Percentiles rank a stretch among this genome's conserved stretches.
Conservation (phyloP, 495 filamentous ascomycete species). For the Tuber indicum region DNA sequence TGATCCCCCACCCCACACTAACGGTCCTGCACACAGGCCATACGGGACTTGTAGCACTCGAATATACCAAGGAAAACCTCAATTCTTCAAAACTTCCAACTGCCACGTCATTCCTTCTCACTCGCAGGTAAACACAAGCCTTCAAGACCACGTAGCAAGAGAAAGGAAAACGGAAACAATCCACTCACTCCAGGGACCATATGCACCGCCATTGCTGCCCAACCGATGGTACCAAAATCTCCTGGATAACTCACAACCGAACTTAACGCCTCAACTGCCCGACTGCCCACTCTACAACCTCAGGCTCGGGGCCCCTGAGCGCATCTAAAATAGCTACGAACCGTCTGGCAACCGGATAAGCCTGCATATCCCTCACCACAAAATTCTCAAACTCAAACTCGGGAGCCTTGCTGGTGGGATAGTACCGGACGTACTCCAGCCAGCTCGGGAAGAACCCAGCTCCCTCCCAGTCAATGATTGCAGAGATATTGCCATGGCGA, state of each 20-base stretch:
- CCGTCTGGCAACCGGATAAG: neutral
- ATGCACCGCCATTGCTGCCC: neutral
- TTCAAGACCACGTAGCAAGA: neutral
- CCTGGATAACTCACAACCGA: neutral
- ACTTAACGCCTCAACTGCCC: neutral
- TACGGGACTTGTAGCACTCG: neutral
- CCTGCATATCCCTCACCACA: neutral
- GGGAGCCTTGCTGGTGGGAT: neutral
- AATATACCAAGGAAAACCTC: neutral
- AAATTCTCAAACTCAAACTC: neutral
- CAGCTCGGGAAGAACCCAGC: constrained; percentile 43
- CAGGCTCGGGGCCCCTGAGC: neutral
- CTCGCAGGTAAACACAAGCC: neutral
- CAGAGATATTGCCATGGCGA: constrained; percentile 29
- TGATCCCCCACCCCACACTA: neutral
- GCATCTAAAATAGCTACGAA: neutral
- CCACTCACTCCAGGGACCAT: neutral
- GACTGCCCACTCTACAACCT: neutral
- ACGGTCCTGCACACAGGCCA: neutral
- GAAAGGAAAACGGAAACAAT: neutral
- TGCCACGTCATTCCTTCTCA: neutral
- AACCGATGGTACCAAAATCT: neutral
- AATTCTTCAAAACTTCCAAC: neutral
- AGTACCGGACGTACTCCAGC: constrained; percentile 40
- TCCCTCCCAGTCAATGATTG: constrained; percentile 44